Percentiles rank a stretch among this genome's conserved stretches.
These are phyloP conservation scores for Citrus sinensis DNA, from an alignment of 345 rosid species.

Conservation along the genomic window DVS_A1.0 CM039161.1:3884001-3884500, in stretches of 20 bases:
- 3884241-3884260: constrained; percentile 65
- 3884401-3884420: too few relatives aligned
- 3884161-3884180: constrained; percentile 96
- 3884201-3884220: constrained; percentile 93
- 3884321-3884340: too few relatives aligned
- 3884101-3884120: background rate
- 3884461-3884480: background rate
- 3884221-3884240: constrained; percentile 72
- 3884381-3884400: too few relatives aligned
- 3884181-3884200: constrained; percentile 99
- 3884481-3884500: background rate
- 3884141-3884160: constrained; percentile 57
- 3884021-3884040: constrained; percentile 62
- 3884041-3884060: constrained; percentile 68
- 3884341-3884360: too few relatives aligned
- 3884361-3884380: too few relatives aligned
- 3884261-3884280: constrained; percentile 13
- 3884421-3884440: background rate
- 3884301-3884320: background rate
- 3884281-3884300: background rate
- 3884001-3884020: constrained; percentile 67
- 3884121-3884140: constrained; percentile 8
- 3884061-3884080: constrained; percentile 23
- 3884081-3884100: background rate
- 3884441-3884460: background rate